Base-by-base conservation (phyloP, 805 yeast species). In the Millerago galiae region DNA sequence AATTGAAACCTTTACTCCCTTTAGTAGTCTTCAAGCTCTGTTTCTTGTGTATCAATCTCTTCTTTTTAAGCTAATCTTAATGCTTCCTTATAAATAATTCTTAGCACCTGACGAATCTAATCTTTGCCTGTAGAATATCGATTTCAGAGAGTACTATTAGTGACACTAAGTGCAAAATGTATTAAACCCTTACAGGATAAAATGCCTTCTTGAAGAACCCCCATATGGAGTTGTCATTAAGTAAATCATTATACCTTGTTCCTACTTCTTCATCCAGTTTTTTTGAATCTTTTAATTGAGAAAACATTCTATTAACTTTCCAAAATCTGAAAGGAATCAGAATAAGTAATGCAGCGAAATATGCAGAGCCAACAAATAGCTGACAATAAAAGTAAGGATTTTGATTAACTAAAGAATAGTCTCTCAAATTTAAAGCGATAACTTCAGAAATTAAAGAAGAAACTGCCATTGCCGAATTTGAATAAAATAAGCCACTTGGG, bases 371-470 rank as follows among this genome's bases (percentile, higher is more conserved):
- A 5, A 78, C 71, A 55, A 78, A 79, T 2, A 79, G 66, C 52
- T 81, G 87, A 2, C 83, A 69, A 49, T 80, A 71, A 29, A 74
- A 59, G 50, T 73, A 81, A 3, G 86, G 84, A 25, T 59, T 62
- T 7, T 42, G 44, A 29, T 42, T 34, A 15, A 44, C 37, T 2
- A 50, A 31, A 10, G 52, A 38, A n/a, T 52, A 42, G n/a, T 55
- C 61, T 40, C 67, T 65, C 37, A 78, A 54, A 2, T 76, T 67
- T 43, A 79, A 70, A 0, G 78, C 83, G 38, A 78, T 70, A 8
- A 75, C 68, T 58, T 79, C 85, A 4, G 77, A 65, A 2, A 71
- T 67, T 18, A 79, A 56, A 5, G 71, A 56, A 26, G 59, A 40
- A 3, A 64, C 50, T 2, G 67, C 61, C 26, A 60, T 58, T 13